phyloP scores from a whole-genome alignment of 2,329 filamentous ascomycete genomes.

The Paecilomyces sp. region DNA sequence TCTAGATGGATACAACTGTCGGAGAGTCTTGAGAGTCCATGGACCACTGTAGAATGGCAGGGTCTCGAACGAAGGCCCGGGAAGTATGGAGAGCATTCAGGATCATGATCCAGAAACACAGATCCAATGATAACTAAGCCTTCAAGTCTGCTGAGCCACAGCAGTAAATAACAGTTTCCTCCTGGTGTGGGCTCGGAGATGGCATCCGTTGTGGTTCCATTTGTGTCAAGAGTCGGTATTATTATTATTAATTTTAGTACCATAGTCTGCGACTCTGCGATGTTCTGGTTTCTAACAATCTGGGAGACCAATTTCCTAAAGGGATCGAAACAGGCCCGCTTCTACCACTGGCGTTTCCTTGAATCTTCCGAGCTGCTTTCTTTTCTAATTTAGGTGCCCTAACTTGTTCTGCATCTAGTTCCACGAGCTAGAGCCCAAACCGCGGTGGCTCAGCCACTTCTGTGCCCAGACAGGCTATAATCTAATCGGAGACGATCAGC shows the following conservation, averaged over 20 bases:
- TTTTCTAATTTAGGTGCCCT: neutral
- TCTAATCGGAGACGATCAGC: neutral
- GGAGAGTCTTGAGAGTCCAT: neutral
- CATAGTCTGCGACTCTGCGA: neutral
- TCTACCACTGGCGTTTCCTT: neutral
- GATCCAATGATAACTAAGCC: neutral
- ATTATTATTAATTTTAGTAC: neutral
- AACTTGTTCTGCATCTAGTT: neutral
- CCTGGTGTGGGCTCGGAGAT: neutral
- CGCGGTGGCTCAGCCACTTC: neutral
- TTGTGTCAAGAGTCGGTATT: neutral
- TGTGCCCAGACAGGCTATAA: neutral
- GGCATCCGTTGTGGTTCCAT: neutral
- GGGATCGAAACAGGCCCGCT: neutral
- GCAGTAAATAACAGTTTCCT: neutral
- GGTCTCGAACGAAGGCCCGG: neutral
- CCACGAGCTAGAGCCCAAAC: neutral
- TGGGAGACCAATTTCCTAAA: neutral
- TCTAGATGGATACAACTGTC: neutral
- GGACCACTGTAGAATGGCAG: neutral
- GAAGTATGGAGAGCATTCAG: neutral
- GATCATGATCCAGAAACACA: neutral
- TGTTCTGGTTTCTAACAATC: neutral
- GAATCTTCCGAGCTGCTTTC: neutral
- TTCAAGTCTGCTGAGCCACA: neutral